Percentiles rank a stretch among this genome's conserved stretches.
Conservation (phyloP, 768 basidiomycete species). For the Pulveroboletus sp. region DNA sequence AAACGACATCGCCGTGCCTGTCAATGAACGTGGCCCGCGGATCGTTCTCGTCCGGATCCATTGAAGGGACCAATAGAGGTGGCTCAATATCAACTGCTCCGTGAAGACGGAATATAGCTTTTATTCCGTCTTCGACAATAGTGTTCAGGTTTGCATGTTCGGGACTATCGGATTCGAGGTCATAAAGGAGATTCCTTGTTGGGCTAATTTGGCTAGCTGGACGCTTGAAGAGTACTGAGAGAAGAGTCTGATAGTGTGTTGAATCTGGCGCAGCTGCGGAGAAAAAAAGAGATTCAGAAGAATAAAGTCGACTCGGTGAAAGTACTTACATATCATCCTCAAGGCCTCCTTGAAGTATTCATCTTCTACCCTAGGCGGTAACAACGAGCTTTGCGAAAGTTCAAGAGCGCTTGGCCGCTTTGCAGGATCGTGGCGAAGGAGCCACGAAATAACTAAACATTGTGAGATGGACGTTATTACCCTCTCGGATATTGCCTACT, state of each 20-base stretch:
- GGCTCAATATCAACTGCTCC: slow-evolving; percentile 88
- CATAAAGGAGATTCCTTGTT: slow-evolving; percentile 68
- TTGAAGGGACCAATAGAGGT: slow-evolving; percentile 73
- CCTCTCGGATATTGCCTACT: slow-evolving; percentile 42
- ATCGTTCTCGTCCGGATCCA: slow-evolving; percentile 57
- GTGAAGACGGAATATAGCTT: slow-evolving; percentile 78
- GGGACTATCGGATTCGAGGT: slow-evolving; percentile 60
- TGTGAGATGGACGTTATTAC: slow-evolving; percentile 3
- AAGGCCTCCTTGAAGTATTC: slow-evolving; percentile 82
- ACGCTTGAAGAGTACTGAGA: slow-evolving; percentile 75
- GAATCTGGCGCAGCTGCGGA: slow-evolving; percentile 70
- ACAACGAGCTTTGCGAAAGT: slow-evolving; percentile 68
- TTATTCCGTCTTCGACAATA: slow-evolving; percentile 71
- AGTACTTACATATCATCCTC: slow-evolving; percentile 61
- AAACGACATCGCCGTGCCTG: slow-evolving; percentile 70
- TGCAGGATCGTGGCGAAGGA: slow-evolving; percentile 77
- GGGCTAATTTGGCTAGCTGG: slow-evolving; percentile 58
- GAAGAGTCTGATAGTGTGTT: slow-evolving; percentile 71
- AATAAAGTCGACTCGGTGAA: not conserved
- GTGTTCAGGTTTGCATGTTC: slow-evolving; percentile 69
- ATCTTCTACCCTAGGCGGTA: slow-evolving; percentile 76
- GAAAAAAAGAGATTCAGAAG: not conserved
- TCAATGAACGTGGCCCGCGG: slow-evolving; percentile 75
- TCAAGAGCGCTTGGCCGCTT: slow-evolving; percentile 79
- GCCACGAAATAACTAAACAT: slow-evolving; percentile 65